phyloP scores from a whole-genome alignment of 495 filamentous ascomycete species.

The Aspergillus avenaceus region DNA sequence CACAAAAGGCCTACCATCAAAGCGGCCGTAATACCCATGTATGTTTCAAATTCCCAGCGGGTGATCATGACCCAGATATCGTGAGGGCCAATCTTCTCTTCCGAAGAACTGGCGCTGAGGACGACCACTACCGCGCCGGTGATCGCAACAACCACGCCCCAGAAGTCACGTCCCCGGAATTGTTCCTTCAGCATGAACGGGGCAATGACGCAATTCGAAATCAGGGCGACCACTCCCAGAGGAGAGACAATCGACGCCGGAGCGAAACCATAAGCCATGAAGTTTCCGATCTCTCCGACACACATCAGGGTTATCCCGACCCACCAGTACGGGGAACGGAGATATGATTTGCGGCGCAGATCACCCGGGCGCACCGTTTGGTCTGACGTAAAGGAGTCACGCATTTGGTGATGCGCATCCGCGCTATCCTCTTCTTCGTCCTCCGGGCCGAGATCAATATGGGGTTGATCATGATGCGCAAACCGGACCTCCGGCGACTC shows the following conservation, averaged over 20 bases:
- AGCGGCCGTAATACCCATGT: constrained; percentile 68
- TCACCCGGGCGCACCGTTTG: constrained; percentile 31
- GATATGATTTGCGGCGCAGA: constrained; percentile 58
- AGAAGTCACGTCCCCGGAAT: constrained; percentile 79
- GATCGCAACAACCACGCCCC: constrained; percentile 81
- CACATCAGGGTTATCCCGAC: constrained; percentile 84
- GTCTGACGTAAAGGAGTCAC: constrained; percentile 37
- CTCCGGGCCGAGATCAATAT: neutral
- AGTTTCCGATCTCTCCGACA: constrained; percentile 92
- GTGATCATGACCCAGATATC: constrained; percentile 89
- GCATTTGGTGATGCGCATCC: constrained; percentile 17
- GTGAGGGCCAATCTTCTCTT: constrained; percentile 85
- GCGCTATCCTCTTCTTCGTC: constrained; percentile 11
- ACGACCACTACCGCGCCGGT: constrained; percentile 90
- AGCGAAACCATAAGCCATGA: constrained; percentile 97
- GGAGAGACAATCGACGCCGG: constrained; percentile 97
- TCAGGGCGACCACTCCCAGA: constrained; percentile 86
- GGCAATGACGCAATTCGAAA: constrained; percentile 95
- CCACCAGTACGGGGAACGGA: constrained; percentile 96
- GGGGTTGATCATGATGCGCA: constrained; percentile 4
- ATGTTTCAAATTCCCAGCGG: constrained; percentile 85
- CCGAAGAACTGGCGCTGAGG: constrained; percentile 82
- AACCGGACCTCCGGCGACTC: constrained; percentile 10
- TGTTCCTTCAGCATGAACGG: constrained; percentile 87
- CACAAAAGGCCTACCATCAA: constrained; percentile 74